Conservation (phyloP, 108 stramenopile species). For the Skeletonema potamos region DNA sequence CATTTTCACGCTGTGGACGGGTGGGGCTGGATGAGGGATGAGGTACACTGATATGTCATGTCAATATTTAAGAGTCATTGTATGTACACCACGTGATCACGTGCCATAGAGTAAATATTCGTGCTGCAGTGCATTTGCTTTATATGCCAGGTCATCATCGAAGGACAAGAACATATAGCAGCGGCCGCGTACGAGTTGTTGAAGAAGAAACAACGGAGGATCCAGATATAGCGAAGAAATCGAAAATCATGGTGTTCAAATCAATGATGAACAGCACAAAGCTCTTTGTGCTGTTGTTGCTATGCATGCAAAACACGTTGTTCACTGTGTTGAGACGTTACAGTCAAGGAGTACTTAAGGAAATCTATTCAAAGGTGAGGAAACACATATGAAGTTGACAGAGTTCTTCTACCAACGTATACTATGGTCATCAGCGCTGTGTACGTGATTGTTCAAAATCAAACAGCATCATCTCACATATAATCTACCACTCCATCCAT, state of each 20-base stretch:
- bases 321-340: conserved; percentile 90
- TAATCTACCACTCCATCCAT: neutral
- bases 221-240: conserved; percentile 13
- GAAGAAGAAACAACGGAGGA: neutral
- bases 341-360: conserved; percentile 76
- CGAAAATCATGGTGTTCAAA: conserved; percentile 12
- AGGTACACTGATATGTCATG: too few relatives aligned
- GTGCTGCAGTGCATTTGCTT: too few relatives aligned
- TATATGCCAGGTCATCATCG: neutral
- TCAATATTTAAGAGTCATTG: too few relatives aligned
- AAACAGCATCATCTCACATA: too few relatives aligned
- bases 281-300: conserved; percentile 62
- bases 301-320: conserved; percentile 83
- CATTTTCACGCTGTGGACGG: too few relatives aligned
- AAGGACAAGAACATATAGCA: neutral
- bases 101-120: too few relatives aligned
- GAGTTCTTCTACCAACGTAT: too few relatives aligned
- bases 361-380: conserved; percentile 83
- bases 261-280: conserved; percentile 62
- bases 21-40: too few relatives aligned
- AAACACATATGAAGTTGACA: conserved; percentile 10
- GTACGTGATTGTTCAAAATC: too few relatives aligned
- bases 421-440: too few relatives aligned
- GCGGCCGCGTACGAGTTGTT: neutral
- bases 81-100: too few relatives aligned